Base-by-base conservation (phyloP, 352 stramenopile species). In the Globisporangium barbulae region DNA sequence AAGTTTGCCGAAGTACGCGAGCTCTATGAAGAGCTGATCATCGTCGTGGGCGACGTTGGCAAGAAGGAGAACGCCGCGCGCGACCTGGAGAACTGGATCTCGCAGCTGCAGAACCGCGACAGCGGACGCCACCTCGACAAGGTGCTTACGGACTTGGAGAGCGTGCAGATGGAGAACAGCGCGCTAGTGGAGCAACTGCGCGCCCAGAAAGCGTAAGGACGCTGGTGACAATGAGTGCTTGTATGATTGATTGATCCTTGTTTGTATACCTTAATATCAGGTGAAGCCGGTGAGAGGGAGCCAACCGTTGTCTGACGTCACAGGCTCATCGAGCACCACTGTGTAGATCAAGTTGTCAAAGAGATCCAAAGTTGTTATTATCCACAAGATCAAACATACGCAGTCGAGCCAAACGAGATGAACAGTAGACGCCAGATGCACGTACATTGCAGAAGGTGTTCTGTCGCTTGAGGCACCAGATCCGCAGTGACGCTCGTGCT, bases 61-160 rank as follows among this genome's bases (percentile, higher is more conserved):
- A 90, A 89, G 61, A 87, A 86, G 55, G 88, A 95, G 30, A 94
- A 94, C 56, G 63, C 74, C 9, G 68, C 75, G 12, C 80, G 88
- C 5, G 89, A 95, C 61, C 60, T 96, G 28, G 78, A 90, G 31
- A 94, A 89, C 45, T 96, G 88, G 85, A 91, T 93, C 59, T 78
- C 76, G 15, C 85, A 94, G 64, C 71, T 96, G 1, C 69, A 91
- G 45, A 73, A 75, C n/a, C 87, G 88, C 44, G 81, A 94, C 55
- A 89, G 74, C 54, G 81, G 74, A 28, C 73, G 68, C 5, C 83
- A 94, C 33, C 71, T 96, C 15, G 78, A 93, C 55, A 79, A 80
- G 31, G 84, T 97, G 12, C 66, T 88, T 5, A 67, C 64, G 2
- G 89, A 97, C 75, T 66, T 97, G 10, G 64, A 90, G 45, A 85